Evolutionary conservation across 768 basidiomycete genomes (phyloP).

Genomic region (Stropharia rugosoannulata): DNA sequence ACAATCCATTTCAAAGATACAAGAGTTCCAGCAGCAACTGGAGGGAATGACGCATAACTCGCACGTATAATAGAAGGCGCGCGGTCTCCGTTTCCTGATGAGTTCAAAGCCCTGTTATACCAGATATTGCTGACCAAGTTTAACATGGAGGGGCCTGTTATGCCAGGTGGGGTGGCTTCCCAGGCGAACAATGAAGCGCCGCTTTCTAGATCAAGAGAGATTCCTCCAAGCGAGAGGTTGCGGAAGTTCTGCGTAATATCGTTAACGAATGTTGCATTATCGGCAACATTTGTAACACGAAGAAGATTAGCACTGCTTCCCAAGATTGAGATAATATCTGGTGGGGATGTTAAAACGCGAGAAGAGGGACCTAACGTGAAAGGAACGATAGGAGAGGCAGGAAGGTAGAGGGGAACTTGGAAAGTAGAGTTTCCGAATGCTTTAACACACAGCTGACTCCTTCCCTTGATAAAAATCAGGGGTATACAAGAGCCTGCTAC

Average conservation of each 20-base stretch:
- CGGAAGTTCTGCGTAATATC: slow-evolving; percentile 50
- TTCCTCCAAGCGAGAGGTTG: slow-evolving; percentile 63
- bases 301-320: slow-evolving; percentile 39
- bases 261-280: slow-evolving; percentile 61
- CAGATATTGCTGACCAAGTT: slow-evolving; percentile 70
- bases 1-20: slow-evolving; percentile 70
- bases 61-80: slow-evolving; percentile 55
- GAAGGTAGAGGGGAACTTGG: slow-evolving; percentile 52
- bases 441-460: slow-evolving; percentile 49
- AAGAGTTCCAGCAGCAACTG: slow-evolving; percentile 52
- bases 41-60: slow-evolving; percentile 58
- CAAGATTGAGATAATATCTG: slow-evolving; percentile 46
- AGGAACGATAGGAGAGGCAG: slow-evolving; percentile 39
- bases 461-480: slow-evolving; percentile 56
- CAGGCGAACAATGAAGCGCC: slow-evolving; percentile 63
- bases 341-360: slow-evolving; percentile 51
- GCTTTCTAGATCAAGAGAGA: slow-evolving; percentile 56
- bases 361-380: slow-evolving; percentile 30
- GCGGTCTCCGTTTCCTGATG: slow-evolving; percentile 34
- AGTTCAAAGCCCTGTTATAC: slow-evolving; percentile 61
- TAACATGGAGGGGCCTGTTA: slow-evolving; percentile 58
- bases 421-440: slow-evolving; percentile 32
- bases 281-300: slow-evolving; percentile 38
- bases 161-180: slow-evolving; percentile 63
- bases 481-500: slow-evolving; percentile 69